Base-by-base conservation (phyloP, 352 stramenopile genomes). In the Phytopythium sindhum region DNA sequence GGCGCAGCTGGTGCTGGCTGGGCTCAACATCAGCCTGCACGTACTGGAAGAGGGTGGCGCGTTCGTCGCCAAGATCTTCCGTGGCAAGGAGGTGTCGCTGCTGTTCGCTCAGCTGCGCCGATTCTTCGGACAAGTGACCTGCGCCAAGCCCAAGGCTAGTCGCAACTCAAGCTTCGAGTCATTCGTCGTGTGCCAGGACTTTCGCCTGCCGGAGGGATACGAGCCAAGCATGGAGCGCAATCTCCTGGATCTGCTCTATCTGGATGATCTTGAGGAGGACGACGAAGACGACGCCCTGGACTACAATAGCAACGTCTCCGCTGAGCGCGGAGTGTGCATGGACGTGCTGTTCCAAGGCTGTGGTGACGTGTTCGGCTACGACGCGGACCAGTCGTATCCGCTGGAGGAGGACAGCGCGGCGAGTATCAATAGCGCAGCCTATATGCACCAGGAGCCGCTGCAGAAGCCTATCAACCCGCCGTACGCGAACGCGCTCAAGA, bases 1-100 rank as follows among this genome's bases (percentile, higher is more conserved):
- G 66, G 84, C 84, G 28, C 82, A 93, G 63, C 74, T 94, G 21
- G 82, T 94, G 52, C 80, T 92, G 10, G 80, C 84, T 8, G 88
- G 73, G 31, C 77, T 96, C 31, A 92, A 93, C 61, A 91, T 92
- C 63, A 91, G 77, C 44, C 65, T 93, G 23, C 83, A 91, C 50
- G 81, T 96, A 29, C 60, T 96, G 2, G 86, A 89, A 29, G 39
- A 72, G 28, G 81, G 75, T 15, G 86, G 86, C 26, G 89, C 78
- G 21, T 96, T 96, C 55, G 86, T 96, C 28, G 85, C 86, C 57
- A 96, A 96, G 66, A 76, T 95, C 44, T 96, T 95, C 56, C 88
- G 88, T 53, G 83, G 82, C 66, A 91, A 93, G 54, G 79, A 93
- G 55, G 78, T 91, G 12, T 86, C 79, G 55, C 67, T 91, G 23